These are phyloP conservation scores for Backusella mclennaniae DNA, from an alignment of 192 early-diverging fungal genomes.

Conservation along the genomic window DNA sequence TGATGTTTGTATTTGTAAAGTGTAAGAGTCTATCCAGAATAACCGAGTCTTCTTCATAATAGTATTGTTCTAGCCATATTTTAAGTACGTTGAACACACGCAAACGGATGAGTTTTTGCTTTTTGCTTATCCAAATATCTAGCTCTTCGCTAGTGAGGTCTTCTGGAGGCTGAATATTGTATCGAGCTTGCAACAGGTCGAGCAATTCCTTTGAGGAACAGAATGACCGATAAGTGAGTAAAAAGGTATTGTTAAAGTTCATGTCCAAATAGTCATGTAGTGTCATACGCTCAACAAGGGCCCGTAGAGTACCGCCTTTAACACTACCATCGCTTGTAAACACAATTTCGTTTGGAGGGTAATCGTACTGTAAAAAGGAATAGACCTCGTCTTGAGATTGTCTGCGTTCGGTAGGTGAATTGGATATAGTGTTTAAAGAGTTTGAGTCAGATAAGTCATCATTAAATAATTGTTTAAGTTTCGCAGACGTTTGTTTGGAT, in stretches of 20 bases:
- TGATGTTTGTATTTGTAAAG: slow-evolving; percentile 71
- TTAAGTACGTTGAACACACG: slow-evolving; percentile 93
- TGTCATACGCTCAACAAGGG: slow-evolving; percentile 87
- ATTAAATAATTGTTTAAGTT: slow-evolving; percentile 60
- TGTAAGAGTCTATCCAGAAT: slow-evolving; percentile 68
- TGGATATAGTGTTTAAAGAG: slow-evolving; percentile 70
- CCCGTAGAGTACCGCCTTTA: slow-evolving; percentile 84
- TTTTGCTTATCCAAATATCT: slow-evolving; percentile 81
- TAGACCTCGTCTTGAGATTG: slow-evolving; percentile 84
- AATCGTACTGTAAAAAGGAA: slow-evolving; percentile 72
- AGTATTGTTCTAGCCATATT: slow-evolving; percentile 94
- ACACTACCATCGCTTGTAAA: slow-evolving; percentile 88
- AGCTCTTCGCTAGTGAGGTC: slow-evolving; percentile 63
- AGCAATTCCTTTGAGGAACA: slow-evolving; percentile 78
- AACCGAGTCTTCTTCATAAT: slow-evolving; percentile 68
- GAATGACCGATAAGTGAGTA: slow-evolving; percentile 95
- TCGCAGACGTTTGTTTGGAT: slow-evolving; percentile 29
- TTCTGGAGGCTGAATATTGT: slow-evolving; percentile 69
- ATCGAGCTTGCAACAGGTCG: slow-evolving; percentile 72
- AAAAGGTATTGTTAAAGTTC: slow-evolving; percentile 83
- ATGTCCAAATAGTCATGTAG: slow-evolving; percentile 82
- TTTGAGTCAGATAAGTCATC: slow-evolving; percentile 58
- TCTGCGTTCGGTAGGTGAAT: slow-evolving; percentile 83
- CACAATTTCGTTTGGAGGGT: slow-evolving; percentile 66
- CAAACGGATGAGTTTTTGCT: slow-evolving; percentile 87